Conservation (phyloP, 176 grass and related monocot species). For the Avena sativa region DNA sequence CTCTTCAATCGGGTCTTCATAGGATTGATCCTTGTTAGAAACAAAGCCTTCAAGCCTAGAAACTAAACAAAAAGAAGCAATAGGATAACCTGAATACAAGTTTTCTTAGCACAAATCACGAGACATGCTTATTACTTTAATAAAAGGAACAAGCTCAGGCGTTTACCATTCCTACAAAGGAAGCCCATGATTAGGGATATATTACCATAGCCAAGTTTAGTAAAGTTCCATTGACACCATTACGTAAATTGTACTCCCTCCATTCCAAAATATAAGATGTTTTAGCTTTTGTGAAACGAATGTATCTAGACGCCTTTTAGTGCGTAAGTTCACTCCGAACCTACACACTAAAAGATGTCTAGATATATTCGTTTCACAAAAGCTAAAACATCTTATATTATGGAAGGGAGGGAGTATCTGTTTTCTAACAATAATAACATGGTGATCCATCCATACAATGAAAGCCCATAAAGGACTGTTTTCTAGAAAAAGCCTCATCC, state of each 20-base stretch:
- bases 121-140: slow-evolving; percentile 29
- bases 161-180: not conserved
- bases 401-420: not conserved
- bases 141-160: not conserved
- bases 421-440: slow-evolving; percentile 5
- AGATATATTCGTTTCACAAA: too few species aligned
- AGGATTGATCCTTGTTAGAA: slow-evolving; percentile 96
- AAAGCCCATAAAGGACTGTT: not conserved
- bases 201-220: not conserved
- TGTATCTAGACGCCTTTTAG: too few species aligned
- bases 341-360: too few species aligned
- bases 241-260: not conserved
- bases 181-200: slow-evolving; percentile 5
- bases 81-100: slow-evolving; percentile 32
- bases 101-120: slow-evolving; percentile 38
- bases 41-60: slow-evolving; percentile 97
- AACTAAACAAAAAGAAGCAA: slow-evolving; percentile 67
- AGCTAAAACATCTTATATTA: too few species aligned
- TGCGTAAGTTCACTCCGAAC: too few species aligned
- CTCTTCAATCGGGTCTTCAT: slow-evolving; percentile 99
- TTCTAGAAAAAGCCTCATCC: not conserved
- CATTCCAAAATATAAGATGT: too few species aligned
- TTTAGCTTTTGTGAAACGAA: too few species aligned
- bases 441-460: not conserved
- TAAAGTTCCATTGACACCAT: slow-evolving; percentile 13